phyloP scores from a whole-genome alignment of 495 filamentous ascomycete species.

The Massariosphaeria phaeospora region DNA sequence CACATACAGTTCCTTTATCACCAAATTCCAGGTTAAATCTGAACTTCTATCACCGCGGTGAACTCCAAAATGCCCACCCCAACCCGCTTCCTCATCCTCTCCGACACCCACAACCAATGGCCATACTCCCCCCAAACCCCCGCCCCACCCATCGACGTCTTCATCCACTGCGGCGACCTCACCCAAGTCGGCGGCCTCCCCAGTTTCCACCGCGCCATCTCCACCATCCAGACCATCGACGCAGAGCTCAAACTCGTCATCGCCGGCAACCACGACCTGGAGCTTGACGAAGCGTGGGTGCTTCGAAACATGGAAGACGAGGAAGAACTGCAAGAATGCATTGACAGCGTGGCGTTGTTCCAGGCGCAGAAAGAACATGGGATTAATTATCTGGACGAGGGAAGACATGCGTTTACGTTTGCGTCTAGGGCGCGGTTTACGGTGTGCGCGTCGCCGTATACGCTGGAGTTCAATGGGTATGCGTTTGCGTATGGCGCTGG shows the following conservation, averaged over 20 bases:
- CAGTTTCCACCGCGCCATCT: constrained; percentile 7
- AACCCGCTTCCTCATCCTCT: constrained; percentile 14
- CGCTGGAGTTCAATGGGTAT: constrained; percentile 5
- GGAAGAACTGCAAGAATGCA: not conserved
- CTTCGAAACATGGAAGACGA: not conserved
- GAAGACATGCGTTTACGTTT: constrained; percentile 8
- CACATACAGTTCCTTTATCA: too few species aligned
- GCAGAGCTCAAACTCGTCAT: constrained; percentile 30
- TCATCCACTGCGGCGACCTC: constrained; percentile 27
- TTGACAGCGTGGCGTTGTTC: not conserved
- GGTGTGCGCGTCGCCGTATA: constrained; percentile 14
- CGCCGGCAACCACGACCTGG: constrained; percentile 27
- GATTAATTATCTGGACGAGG: constrained; percentile 13
- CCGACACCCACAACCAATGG: constrained; percentile 14
- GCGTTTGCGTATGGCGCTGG: constrained; percentile 10
- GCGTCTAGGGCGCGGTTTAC: not conserved
- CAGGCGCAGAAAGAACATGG: not conserved
- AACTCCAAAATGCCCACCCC: too few species aligned
- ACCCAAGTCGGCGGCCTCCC: constrained; percentile 23
- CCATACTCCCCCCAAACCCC: not conserved
- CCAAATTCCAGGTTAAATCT: too few species aligned
- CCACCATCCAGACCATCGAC: constrained; percentile 11
- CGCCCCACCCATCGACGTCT: constrained; percentile 15
- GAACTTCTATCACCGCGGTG: too few species aligned
- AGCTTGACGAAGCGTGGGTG: constrained; percentile 14